Evolutionary conservation across 2,329 filamentous ascomycete genomes (phyloP), one percentile per base, ranked within the genome.

Genomic region (Sporothrix mexicana): DNA sequence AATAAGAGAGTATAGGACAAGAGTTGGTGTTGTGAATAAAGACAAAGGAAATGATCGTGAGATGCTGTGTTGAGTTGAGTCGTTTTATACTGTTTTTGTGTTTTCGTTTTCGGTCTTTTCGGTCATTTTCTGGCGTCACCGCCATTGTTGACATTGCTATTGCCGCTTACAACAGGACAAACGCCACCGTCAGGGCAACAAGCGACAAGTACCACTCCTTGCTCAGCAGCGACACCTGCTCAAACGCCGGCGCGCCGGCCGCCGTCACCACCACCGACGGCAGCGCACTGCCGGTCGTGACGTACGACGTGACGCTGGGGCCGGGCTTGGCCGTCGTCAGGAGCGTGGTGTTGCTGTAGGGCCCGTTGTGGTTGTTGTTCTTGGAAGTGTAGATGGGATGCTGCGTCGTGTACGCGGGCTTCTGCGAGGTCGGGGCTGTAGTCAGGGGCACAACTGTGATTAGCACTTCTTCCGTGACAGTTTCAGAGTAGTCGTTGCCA

Each of bases 201-300:
- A 74, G 55, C 5, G 69, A 72, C 47, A 74, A 20, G 66, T 72
- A 74, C 73, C 69, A 72, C 66, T 67, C 66, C 49, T 72, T 72
- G 73, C 41, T n/a, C 47, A 62, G 10, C n/a, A 72, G 25, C 36
- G 70, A 69, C 64, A 30, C 66, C 41, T 70, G 64, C 41, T 72
- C 73, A 17, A 72, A 69, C 8, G 66, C 17, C 8, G 23, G 57
- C 43, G 53, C 49, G 13, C 70, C 70, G 1, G 70, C 73, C 2
- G 70, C 73, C 17, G 73, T 73, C 51, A 73, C 72, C 6, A 73
- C 7, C 8, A 17, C 41, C 55, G 23, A 20, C 1, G 53, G 53
- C 8, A 57, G 20, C 1, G 49, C 36, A 62, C 41, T 57, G 30
- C 30, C 47, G 70, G 23, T 10, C 36, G 45, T 13, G 66, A 45